A percentile compares a stretch with the other conserved stretches of the same genome.
Evolutionary conservation across 345 rosid genomes (phyloP).

Genomic region (Eucalyptus paniculata): DNA sequence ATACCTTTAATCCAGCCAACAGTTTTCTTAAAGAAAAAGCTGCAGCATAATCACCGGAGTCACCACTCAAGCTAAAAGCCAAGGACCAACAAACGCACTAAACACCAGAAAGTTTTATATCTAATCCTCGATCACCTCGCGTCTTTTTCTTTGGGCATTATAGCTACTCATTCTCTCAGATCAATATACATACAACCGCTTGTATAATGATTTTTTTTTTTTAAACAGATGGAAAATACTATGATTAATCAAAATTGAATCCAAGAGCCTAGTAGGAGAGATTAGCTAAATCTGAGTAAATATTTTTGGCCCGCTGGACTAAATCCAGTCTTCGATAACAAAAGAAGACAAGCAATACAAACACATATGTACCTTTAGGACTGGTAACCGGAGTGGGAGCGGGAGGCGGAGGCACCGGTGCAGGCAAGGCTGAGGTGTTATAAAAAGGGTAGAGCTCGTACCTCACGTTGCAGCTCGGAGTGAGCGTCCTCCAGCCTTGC

Average conservation of each 20-base stretch:
- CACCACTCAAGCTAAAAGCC: not conserved
- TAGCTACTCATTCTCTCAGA: not conserved
- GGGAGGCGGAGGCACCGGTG: not conserved
- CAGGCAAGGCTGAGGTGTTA: not conserved
- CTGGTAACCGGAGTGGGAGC: not conserved
- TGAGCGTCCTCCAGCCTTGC: accelerated
- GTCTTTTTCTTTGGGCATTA: too few species aligned
- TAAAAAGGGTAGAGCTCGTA: not conserved
- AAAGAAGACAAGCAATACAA: not conserved
- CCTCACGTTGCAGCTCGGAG: not conserved
- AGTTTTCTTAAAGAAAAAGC: too few species aligned
- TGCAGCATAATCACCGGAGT: not conserved
- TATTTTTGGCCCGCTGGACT: not conserved
- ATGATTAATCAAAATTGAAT: too few species aligned
- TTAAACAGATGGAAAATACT: too few species aligned
- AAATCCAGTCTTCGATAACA: not conserved
- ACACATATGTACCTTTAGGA: not conserved
- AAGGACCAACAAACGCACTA: not conserved
- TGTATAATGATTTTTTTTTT: too few species aligned
- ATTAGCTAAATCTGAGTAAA: too few species aligned
- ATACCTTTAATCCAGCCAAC: too few species aligned
- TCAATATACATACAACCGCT: not conserved
- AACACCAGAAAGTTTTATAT: not conserved
- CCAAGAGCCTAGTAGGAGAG: too few species aligned
- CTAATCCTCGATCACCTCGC: not conserved